Evolutionary conservation across 2,329 filamentous ascomycete species (phyloP).

Genomic region (Fusarium falciforme): DNA sequence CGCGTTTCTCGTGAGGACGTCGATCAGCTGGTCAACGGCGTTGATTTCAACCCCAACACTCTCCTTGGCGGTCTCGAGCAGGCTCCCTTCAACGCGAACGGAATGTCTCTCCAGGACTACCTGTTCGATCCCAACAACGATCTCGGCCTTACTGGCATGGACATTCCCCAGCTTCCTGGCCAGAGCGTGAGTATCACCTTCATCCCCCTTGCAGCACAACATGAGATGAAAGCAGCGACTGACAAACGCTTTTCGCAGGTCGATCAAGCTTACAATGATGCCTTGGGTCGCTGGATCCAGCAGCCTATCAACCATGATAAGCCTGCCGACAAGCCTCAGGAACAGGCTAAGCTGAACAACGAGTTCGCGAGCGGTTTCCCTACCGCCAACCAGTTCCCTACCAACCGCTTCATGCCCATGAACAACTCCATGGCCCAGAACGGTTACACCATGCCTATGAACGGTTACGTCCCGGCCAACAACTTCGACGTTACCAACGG

Average conservation of each 20-base stretch:
- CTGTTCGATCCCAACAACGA: background rate
- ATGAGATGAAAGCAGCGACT: constrained; percentile 5
- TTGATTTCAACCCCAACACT: background rate
- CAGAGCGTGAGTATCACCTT: background rate
- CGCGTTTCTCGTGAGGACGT: background rate
- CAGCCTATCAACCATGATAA: background rate
- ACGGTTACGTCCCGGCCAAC: background rate
- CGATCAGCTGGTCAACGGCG: background rate
- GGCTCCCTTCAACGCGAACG: background rate
- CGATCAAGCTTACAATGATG: background rate
- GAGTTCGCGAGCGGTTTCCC: background rate
- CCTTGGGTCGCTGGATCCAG: background rate
- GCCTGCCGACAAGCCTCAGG: background rate
- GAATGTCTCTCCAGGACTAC: background rate
- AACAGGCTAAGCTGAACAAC: background rate
- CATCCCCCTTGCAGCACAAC: background rate
- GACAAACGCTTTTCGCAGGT: background rate
- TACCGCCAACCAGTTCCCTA: background rate
- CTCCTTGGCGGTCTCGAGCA: background rate
- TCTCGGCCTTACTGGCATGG: background rate
- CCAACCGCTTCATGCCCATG: background rate
- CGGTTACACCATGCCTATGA: background rate
- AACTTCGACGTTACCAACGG: background rate
- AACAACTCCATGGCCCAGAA: background rate
- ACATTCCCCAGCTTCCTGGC: background rate